A percentile compares a stretch with the other conserved stretches of the same genome.
Evolutionary conservation across 2,329 filamentous ascomycete species (phyloP).

Genomic region (Tolypocladium pustulatum): DNA sequence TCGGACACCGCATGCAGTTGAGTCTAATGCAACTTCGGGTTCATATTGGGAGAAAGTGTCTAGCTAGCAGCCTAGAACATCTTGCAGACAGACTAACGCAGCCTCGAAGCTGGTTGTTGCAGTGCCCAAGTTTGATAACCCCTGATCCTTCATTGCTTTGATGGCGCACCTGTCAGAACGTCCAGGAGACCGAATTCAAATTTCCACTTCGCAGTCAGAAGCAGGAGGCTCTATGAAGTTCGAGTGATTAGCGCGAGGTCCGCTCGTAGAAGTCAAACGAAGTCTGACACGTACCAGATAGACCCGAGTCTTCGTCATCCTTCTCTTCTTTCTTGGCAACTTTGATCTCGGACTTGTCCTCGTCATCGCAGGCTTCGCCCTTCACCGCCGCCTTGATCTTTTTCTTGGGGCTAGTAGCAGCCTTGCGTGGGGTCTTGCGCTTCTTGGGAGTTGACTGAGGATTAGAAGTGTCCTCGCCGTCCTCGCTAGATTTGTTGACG

Average conservation of each 20-base stretch:
- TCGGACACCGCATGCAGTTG: neutral
- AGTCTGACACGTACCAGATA: slow-evolving; percentile 13
- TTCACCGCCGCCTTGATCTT: slow-evolving; percentile 12
- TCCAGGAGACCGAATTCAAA: neutral
- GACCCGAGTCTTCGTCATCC: slow-evolving; percentile 12
- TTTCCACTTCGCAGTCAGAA: neutral
- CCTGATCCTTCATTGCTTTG: too few relatives aligned
- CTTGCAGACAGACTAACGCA: neutral
- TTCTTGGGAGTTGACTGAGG: slow-evolving; percentile 14
- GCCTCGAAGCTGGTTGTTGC: neutral
- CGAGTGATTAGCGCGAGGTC: neutral
- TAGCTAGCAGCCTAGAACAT: neutral
- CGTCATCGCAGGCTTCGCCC: slow-evolving; percentile 13
- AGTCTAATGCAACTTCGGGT: neutral
- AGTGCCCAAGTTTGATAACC: too few relatives aligned
- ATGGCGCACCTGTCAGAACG: neutral
- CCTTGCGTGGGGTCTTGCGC: slow-evolving; percentile 15
- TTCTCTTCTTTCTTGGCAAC: slow-evolving; percentile 11
- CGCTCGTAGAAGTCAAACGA: neutral
- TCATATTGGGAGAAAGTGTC: neutral
- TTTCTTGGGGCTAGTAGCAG: slow-evolving; percentile 13
- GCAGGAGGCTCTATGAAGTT: neutral
- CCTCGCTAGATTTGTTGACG: slow-evolving; percentile 3
- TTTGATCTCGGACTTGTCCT: slow-evolving; percentile 8
- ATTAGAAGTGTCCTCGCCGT: slow-evolving; percentile 1